Evolutionary conservation across 495 filamentous ascomycete species (phyloP).

Genomic region (Rhizodiscina lignyota): DNA sequence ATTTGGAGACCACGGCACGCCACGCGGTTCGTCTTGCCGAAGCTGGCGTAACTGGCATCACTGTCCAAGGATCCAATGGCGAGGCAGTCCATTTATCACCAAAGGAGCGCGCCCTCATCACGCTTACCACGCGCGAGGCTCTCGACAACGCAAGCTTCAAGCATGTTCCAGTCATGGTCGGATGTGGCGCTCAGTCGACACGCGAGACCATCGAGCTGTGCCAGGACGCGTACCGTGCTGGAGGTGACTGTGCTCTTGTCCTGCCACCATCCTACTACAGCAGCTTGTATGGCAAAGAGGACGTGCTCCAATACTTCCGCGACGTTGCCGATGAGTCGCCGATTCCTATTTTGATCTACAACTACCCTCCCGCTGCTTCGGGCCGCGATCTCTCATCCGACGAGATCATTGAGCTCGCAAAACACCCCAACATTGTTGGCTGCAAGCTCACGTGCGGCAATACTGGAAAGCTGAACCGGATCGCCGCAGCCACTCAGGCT

Average conservation of each 20-base stretch:
- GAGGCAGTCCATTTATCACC: constrained; percentile 27
- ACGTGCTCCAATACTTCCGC: constrained; percentile 56
- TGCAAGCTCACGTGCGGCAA: constrained; percentile 91
- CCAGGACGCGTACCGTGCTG: constrained; percentile 53
- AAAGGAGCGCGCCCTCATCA: constrained; percentile 32
- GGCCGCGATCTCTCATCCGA: constrained; percentile 77
- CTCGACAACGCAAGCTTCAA: constrained; percentile 52
- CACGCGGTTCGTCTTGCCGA: constrained; percentile 74
- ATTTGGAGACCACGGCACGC: constrained; percentile 47
- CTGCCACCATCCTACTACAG: constrained; percentile 81
- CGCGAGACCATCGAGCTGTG: constrained; percentile 72
- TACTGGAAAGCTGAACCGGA: constrained; percentile 74
- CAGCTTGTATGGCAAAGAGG: constrained; percentile 41
- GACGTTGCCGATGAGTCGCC: constrained; percentile 67
- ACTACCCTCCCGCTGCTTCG: constrained; percentile 68
- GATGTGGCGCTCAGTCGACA: constrained; percentile 70
- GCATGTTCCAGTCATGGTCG: constrained; percentile 64
- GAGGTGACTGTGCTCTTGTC: constrained; percentile 72
- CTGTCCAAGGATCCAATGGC: constrained; percentile 81
- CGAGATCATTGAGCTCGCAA: constrained; percentile 51
- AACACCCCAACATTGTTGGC: constrained; percentile 76
- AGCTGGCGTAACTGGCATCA: constrained; percentile 63
- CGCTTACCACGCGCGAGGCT: constrained; percentile 55
- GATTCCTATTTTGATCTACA: constrained; percentile 83
- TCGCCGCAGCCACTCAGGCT: constrained; percentile 46